Conservation (phyloP, 108 stramenopile species). For the Tribonema minus region DNA sequence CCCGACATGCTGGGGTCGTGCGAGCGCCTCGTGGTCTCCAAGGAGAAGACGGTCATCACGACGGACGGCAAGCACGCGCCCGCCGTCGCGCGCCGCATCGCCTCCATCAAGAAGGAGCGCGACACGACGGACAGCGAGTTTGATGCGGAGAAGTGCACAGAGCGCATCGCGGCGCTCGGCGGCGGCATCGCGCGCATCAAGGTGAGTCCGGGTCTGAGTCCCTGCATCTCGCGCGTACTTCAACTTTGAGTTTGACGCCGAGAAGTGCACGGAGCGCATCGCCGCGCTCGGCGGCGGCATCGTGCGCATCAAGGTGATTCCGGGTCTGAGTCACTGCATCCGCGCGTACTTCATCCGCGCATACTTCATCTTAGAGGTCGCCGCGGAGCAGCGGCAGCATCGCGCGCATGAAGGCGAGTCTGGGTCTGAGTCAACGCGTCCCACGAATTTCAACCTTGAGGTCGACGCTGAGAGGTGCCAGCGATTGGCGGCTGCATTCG, state of each 20-base stretch:
- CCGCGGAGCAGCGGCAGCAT: too few relatives aligned
- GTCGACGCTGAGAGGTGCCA: too few relatives aligned
- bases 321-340: too few relatives aligned
- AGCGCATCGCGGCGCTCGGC: slow-evolving; percentile 89
- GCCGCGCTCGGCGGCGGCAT: slow-evolving; percentile 90
- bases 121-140: slow-evolving; percentile 83
- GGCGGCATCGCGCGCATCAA: slow-evolving; percentile 95
- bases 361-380: too few relatives aligned
- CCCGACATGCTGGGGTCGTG: slow-evolving; percentile 90
- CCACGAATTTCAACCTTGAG: too few relatives aligned
- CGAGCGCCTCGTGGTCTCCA: slow-evolving; percentile 83
- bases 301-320: slow-evolving; percentile 87
- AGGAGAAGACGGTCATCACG: slow-evolving; percentile 90
- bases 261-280: slow-evolving; percentile 85
- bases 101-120: slow-evolving; percentile 73
- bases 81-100: slow-evolving; percentile 79
- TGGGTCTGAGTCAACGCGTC: too few relatives aligned
- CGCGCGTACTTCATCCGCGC: too few relatives aligned
- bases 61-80: slow-evolving; percentile 83
- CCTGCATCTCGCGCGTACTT: too few relatives aligned
- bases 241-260: slow-evolving; percentile 80
- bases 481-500: too few relatives aligned
- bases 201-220: too few relatives aligned
- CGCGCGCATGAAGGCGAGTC: too few relatives aligned
- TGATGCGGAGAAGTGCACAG: slow-evolving; percentile 82